Base-by-base conservation (phyloP, 202 grass and related monocot genomes). In the Hordeum pubiflorum region DNA sequence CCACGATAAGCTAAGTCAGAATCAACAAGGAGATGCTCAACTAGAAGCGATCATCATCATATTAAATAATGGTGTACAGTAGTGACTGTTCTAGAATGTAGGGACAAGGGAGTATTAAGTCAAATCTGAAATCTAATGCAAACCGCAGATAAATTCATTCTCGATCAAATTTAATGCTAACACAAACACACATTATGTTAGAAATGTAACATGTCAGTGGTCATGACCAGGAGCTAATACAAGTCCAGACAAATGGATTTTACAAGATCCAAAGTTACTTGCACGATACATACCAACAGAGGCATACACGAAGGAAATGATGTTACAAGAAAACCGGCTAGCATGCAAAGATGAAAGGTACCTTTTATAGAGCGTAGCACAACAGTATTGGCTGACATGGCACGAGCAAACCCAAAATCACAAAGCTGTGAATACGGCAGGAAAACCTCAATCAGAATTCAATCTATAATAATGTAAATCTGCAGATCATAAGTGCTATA, bases 391-490 rank as follows among this genome's bases (percentile, higher is more conserved):
- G 89, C 94, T 81, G 94, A 97, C 94, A 97, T 97, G 20, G 94
- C 94, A 52, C 92, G 88, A 75, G 95, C 95, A 98, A 98, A 98
- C 78, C 95, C 95, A 81, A 98, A 98, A 59, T 98, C 95, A 69
- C 95, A 97, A 72, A 97, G 89, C 95, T 97, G 86, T 72, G 57
- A 83, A 84, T 50, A 74, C 67, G 21, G 15, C 15, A 82, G 72
- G 66, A 50, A 75, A 40, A 50, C 44, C 5, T 26, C 4, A 81
- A 66, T 65, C 21, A 13, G 1, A 78, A 14, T 62, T 66, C 75
- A 6, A 84, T 76, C 14, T 22, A 84, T 27, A 70, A 68, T 82
- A 64, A 22, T 22, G 9, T 58, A 3, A 58, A 58, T 58, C 13
- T 34, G 8, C 43, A 57, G 59, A 78, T 63, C 37, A 82, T 32